Base-by-base conservation (phyloP, 768 basidiomycete genomes). In the Mycena galericulata region DNA sequence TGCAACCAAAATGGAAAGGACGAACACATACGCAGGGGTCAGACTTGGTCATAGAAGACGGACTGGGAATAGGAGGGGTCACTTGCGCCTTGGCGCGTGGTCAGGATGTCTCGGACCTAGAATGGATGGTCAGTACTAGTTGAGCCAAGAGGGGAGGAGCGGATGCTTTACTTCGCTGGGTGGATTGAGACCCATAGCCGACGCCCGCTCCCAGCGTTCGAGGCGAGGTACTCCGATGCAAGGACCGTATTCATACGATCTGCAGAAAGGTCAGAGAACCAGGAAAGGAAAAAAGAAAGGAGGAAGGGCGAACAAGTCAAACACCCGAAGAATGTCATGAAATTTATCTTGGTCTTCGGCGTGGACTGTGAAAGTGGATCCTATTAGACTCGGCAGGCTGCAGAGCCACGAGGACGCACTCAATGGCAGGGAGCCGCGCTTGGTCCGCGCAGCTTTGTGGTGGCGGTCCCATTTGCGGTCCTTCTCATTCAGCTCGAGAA, bases 131-230 rank as follows among this genome's bases (percentile, higher is more conserved):
- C 47, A 67, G 47, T 43, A 15, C 15, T 24, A 11, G 17, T 34
- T 54, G 26, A 34, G 41, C n/a, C n/a, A n/a, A n/a, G n/a, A n/a
- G n/a, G 27, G 5, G 18, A 17, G 20, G n/a, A 26, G 67, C 15
- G 56, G 59, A 58, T 24, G 41, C 61, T 88, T 64, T 72, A 92
- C 95, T 84, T 95, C 93, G 18, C 75, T 69, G 4, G 95, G 96
- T 17, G 96, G 97, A 51, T 90, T 84, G 22, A 98, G 81, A 2
- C 95, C 95, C 49, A 97, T 83, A 12, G 85, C 84, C 29, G 90
- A 77, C 0, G 97, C 97, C 54, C 96, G 85, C 75, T 96, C 88
- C 95, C 96, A 98, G 41, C 97, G 85, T 68, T 96, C 89, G 17
- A 97, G 79, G 30, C 96, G 89, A n/a, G 89, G 87, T 60, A 94